Percentiles rank a stretch among this genome's conserved stretches.
Evolutionary conservation across 2,329 filamentous ascomycete genomes (phyloP).

Genomic region (Kalmusia sp.): DNA sequence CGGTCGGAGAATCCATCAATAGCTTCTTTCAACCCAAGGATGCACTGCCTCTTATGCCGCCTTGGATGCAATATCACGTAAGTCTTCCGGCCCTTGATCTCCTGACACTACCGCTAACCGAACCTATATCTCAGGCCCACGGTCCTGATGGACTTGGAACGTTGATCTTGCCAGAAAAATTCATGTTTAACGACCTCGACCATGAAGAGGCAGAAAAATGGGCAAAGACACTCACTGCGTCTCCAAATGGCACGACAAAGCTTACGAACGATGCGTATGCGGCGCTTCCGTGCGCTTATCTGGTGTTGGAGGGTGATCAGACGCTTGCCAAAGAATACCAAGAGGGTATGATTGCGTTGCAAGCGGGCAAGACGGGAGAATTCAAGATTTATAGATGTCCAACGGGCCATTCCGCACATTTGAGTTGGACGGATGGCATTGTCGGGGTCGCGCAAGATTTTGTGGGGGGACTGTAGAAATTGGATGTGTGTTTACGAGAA

Average conservation of each 20-base stretch:
- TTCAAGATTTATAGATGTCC: constrained; percentile 11
- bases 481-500: too few species aligned
- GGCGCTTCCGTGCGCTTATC: constrained; percentile 13
- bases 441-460: neutral
- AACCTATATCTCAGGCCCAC: neutral
- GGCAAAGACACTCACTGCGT: constrained; percentile 10
- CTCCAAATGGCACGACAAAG: constrained; percentile 9
- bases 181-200: constrained; percentile 16
- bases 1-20: constrained; percentile 15
- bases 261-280: constrained; percentile 15
- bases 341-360: constrained; percentile 10
- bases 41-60: constrained; percentile 8
- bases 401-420: neutral
- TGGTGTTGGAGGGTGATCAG: constrained; percentile 10
- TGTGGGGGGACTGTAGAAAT: neutral
- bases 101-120: neutral
- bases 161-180: constrained; percentile 12
- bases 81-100: neutral
- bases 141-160: constrained; percentile 12
- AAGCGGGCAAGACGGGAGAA: constrained; percentile 13
- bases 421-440: constrained; percentile 1
- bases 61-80: constrained; percentile 17
- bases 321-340: constrained; percentile 12
- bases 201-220: constrained; percentile 9
- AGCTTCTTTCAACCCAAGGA: constrained; percentile 19